A percentile compares a stretch with the other conserved stretches of the same genome.
Evolutionary conservation across 768 basidiomycete species (phyloP).

Genomic region (Lentinula edodes): DNA sequence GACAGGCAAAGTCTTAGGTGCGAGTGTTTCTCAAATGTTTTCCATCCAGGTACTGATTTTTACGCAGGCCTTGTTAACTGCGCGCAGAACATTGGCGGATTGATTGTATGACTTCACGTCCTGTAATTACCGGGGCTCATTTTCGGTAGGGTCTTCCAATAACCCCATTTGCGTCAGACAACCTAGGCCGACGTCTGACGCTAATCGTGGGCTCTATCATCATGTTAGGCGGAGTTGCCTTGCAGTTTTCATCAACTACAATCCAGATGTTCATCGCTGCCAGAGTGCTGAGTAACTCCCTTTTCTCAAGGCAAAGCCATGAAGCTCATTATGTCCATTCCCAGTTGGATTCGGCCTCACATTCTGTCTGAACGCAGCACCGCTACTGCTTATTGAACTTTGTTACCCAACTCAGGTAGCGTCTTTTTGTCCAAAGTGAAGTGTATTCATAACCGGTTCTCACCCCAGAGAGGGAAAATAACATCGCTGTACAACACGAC

Average conservation of each 20-base stretch:
- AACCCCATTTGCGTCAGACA: constrained; percentile 55
- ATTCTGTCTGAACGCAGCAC: constrained; percentile 58
- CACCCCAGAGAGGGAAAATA: constrained; percentile 40
- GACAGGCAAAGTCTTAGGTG: constrained; percentile 44
- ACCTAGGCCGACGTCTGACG: constrained; percentile 53
- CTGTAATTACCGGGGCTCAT: not conserved
- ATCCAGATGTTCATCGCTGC: constrained; percentile 53
- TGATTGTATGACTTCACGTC: constrained; percentile 21
- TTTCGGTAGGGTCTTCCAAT: constrained; percentile 50
- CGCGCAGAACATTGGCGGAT: constrained; percentile 55
- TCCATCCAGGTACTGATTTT: not conserved
- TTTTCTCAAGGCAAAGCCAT: not conserved
- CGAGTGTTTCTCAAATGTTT: not conserved
- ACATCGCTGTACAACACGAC: constrained; percentile 65
- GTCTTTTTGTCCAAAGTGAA: not conserved
- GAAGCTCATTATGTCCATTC: not conserved
- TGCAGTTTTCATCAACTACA: constrained; percentile 43
- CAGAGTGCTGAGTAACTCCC: constrained; percentile 43
- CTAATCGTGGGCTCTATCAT: constrained; percentile 56
- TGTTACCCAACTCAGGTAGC: constrained; percentile 65
- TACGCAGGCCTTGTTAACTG: constrained; percentile 57
- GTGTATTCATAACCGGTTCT: not conserved
- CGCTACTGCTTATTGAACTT: constrained; percentile 59
- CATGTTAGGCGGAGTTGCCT: constrained; percentile 59
- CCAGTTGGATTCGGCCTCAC: constrained; percentile 60